These are phyloP conservation scores for Fusarium camptoceras DNA, from an alignment of 2,329 filamentous ascomycete species.

Conservation along the genomic window DNA sequence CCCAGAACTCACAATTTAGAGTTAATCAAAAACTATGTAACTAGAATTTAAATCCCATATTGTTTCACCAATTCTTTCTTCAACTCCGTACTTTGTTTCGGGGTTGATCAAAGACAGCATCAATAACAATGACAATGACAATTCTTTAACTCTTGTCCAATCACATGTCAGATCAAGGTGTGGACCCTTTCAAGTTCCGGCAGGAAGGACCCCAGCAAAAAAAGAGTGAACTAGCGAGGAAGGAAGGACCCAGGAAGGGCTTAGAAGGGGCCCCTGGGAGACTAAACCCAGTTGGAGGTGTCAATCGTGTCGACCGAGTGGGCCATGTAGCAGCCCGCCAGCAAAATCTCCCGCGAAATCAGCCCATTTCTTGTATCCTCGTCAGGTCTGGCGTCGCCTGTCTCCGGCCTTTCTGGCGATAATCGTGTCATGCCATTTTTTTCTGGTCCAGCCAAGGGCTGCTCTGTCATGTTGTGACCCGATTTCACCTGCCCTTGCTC, in stretches of 20 bases:
- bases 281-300: conserved; percentile 37
- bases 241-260: not conserved
- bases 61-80: conserved; percentile 3
- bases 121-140: conserved; percentile 4
- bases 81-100: conserved; percentile 13
- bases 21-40: not conserved
- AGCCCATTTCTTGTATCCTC: conserved; percentile 54
- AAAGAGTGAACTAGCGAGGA: conserved; percentile 23
- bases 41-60: not conserved
- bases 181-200: conserved; percentile 33
- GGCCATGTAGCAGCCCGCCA: conserved; percentile 41
- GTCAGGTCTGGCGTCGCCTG: conserved; percentile 48
- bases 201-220: conserved; percentile 29
- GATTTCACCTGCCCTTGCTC: conserved; percentile 36
- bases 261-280: conserved; percentile 21
- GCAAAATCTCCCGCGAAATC: conserved; percentile 51
- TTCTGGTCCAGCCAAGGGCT: conserved; percentile 30
- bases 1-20: not conserved
- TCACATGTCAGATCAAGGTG: conserved; percentile 22
- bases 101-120: conserved; percentile 22
- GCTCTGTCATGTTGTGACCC: conserved; percentile 38
- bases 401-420: conserved; percentile 48
- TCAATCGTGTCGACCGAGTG: conserved; percentile 39
- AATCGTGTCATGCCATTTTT: conserved; percentile 54
- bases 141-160: conserved; percentile 33